Evolutionary conservation across 2,329 filamentous ascomycete species (phyloP).

Genomic region (Penicillium fuscoglaucum): DNA sequence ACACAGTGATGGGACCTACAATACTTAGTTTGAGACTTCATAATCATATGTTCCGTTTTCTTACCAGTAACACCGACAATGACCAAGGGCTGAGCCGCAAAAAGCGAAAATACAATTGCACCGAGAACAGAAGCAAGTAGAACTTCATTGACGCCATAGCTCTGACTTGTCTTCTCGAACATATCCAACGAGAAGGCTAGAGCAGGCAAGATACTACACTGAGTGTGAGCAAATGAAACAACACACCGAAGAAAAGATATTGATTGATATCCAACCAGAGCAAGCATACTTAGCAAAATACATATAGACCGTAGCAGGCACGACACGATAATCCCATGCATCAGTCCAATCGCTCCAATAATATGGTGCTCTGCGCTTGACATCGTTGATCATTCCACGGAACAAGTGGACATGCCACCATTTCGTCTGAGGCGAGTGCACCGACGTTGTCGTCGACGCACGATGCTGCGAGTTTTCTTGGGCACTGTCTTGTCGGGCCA

Average conservation of each 20-base stretch:
- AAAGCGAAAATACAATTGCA: constrained; percentile 74
- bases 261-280: not conserved
- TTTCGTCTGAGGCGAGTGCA: constrained; percentile 23
- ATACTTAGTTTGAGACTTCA: constrained; percentile 6
- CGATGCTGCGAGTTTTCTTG: constrained; percentile 13
- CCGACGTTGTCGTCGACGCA: constrained; percentile 15
- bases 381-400: constrained; percentile 75
- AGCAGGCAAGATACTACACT: constrained; percentile 73
- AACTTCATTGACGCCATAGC: constrained; percentile 89
- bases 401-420: constrained; percentile 80
- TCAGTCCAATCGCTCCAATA: constrained; percentile 82
- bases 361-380: constrained; percentile 71
- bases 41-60: constrained; percentile 1
- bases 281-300: constrained; percentile 81
- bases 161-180: constrained; percentile 82
- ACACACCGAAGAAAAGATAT: not conserved
- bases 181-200: constrained; percentile 89
- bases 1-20: constrained; percentile 81
- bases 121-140: constrained; percentile 82
- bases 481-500: constrained; percentile 4
- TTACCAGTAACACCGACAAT: constrained; percentile 84
- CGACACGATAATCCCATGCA: constrained; percentile 86
- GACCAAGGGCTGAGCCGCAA: constrained; percentile 80
- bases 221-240: constrained; percentile 12
- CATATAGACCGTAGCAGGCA: constrained; percentile 88